A percentile compares a stretch with the other conserved stretches of the same genome.
These are phyloP conservation scores for Entomortierella beljakovae DNA, from an alignment of 192 early-diverging fungal species.

Conservation along the genomic window DNA sequence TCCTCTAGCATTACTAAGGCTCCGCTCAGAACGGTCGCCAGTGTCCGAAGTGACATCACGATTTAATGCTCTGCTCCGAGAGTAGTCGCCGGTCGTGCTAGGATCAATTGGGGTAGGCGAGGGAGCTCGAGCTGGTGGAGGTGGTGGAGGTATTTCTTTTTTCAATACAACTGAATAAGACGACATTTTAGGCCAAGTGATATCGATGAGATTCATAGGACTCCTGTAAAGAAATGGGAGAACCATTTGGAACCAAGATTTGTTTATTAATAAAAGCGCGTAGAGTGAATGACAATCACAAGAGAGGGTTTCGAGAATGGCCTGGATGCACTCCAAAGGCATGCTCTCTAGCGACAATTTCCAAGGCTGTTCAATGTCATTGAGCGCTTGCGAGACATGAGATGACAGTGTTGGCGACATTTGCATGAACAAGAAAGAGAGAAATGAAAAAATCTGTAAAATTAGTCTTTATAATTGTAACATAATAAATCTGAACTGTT, in stretches of 20 bases:
- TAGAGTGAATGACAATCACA: conserved; percentile 41
- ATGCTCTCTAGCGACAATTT: conserved; percentile 26
- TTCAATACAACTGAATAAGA: conserved; percentile 35
- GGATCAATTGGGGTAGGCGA: neutral
- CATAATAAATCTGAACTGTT: neutral
- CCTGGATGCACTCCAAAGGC: conserved; percentile 51
- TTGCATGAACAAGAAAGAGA: neutral
- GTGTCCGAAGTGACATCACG: neutral
- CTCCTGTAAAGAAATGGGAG: conserved; percentile 45
- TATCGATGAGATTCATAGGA: conserved; percentile 42
- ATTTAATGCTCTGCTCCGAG: neutral
- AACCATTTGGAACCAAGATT: conserved; percentile 51
- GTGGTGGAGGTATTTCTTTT: conserved; percentile 10
- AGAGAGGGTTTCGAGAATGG: conserved; percentile 35
- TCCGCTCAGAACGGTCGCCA: neutral
- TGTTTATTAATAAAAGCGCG: conserved; percentile 34
- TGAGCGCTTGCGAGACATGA: neutral
- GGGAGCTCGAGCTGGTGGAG: neutral
- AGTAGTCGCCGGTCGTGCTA: neutral
- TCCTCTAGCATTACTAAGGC: conserved; percentile 16
- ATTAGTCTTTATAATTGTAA: neutral
- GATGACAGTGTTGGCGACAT: neutral
- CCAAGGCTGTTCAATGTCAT: neutral
- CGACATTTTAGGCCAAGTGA: conserved; percentile 49
- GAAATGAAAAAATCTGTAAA: neutral